Base-by-base conservation (phyloP, 805 yeast species). In the Kurtzmaniella fragi region DNA sequence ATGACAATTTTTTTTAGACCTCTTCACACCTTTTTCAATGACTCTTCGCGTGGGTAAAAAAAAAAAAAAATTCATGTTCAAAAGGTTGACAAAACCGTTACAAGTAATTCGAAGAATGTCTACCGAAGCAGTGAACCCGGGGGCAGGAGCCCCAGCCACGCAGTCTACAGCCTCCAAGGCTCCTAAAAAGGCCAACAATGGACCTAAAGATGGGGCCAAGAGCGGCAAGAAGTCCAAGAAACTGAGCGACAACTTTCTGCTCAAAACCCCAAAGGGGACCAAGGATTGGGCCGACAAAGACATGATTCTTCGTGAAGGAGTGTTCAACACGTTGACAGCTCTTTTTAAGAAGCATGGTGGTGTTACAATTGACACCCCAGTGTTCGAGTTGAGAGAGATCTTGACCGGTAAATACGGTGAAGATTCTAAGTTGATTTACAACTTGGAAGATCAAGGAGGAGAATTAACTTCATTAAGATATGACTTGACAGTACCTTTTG, bases 281-380 rank as follows among this genome's bases (percentile, higher is more conserved):
- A 90, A 89, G 62, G 99, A 93, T 63, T 93, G 99, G 99, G 87
- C 96, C 46, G 99, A 93, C 54, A 84, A 84, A 60, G 99, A 93
- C 61, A 93, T 93, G 98, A 84, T 89, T 30, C 79, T 93, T 49
- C 80, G 99, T 63, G 91, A 86, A 53, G 93, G 85, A 30, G 77
- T 93, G 44, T 93, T 93, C 62, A 67, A 71, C 38, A 76, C 88
- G 8, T 65, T 93, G 44, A 77, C 90, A 12, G 53, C 67, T 2
- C 64, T 93, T 37, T 93, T 93, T 76, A 84, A 89, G 63, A 83
- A 89, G 52, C 99, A 93, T 63, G 99, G 99, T 45, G 99, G 95
- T 64, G 96, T 89, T 27, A 91, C 99, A 31, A 88, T 93, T 48
- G 99, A 93, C 61, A 93, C 99, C 2, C 99, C 99, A 5, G 99